phyloP scores from a whole-genome alignment of 345 rosid species.

The Salix caprea region DNA sequence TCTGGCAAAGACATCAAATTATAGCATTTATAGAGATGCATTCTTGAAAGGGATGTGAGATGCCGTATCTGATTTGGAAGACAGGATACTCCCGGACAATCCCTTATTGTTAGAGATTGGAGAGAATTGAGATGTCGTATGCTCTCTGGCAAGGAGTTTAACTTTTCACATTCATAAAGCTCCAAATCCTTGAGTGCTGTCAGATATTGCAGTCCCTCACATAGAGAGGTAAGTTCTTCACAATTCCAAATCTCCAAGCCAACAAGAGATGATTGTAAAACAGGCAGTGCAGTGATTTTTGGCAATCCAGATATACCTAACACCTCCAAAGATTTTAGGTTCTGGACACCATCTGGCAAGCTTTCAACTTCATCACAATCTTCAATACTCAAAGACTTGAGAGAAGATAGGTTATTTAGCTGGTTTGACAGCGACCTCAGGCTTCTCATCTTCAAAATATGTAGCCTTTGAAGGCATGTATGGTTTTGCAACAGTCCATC shows the following conservation, averaged over 20 bases:
- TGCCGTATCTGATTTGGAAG: background rate
- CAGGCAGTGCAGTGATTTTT: background rate
- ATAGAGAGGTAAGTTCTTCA: background rate
- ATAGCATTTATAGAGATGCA: accelerated
- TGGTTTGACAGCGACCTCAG: slow-evolving; percentile 6
- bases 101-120: background rate
- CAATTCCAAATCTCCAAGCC: accelerated
- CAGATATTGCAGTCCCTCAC: background rate
- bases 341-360: slow-evolving; percentile 10
- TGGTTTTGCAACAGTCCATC: background rate
- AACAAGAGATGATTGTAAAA: background rate
- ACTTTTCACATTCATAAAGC: too few relatives aligned
- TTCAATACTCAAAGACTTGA: accelerated
- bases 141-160: background rate
- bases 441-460: background rate
- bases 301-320: accelerated
- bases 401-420: slow-evolving; percentile 2
- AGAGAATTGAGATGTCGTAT: background rate
- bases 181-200: background rate
- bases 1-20: background rate
- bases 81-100: background rate
- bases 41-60: background rate
- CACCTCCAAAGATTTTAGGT: background rate
- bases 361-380: background rate
- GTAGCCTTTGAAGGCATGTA: background rate